Base-by-base conservation (phyloP, 345 rosid species). In the Eutrema heterophyllum region DNA sequence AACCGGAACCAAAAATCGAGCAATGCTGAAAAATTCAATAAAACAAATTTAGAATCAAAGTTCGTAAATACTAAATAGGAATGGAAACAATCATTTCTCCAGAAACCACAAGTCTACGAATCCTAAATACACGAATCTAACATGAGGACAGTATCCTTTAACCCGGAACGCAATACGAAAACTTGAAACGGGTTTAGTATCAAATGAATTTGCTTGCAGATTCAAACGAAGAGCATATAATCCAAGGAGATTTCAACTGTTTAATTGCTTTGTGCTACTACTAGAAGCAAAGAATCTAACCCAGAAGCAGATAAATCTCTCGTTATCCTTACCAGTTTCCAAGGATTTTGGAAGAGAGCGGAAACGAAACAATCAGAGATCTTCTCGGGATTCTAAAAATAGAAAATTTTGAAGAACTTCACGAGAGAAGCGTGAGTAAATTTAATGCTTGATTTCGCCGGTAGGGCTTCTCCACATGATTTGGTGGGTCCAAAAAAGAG, bases 401-500 rank as follows among this genome's bases (percentile, higher is more conserved):
- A 64, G 63, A 26, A 16, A 5, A 2, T 5, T 67, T 67, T 36
- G 50, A 64, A 36, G 12, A 27, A 4, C 12, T 57, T 67, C 55
- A 72, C 73, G 79, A 50, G 59, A 53, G 30, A 43, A 64, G 76
- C 59, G 78, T 70, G 68, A 54, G 59, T 2, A 5, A 56, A 73
- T 39, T 39, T 18, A 83, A 78, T 48, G 70, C 72, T 74, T 60
- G 51, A 55, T 48, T 49, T 78, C 45, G 64, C 61, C 55, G 77
- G 73, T 78, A 64, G 73, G 69, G 67, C 63, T 66, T 62, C 61
- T 72, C 56, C 67, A 33, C 29, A 4, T 56, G 75, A 40, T 64
- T 15, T 4, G 39, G 76, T 77, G 76, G 78, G 76, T 56, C 71
- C 80, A 52, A 64, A 77, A 8, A 41, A 43, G 73, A 60, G 73